These are phyloP conservation scores for Xylaria scruposa DNA, from an alignment of 495 filamentous ascomycete species.

Conservation along the genomic window DNA sequence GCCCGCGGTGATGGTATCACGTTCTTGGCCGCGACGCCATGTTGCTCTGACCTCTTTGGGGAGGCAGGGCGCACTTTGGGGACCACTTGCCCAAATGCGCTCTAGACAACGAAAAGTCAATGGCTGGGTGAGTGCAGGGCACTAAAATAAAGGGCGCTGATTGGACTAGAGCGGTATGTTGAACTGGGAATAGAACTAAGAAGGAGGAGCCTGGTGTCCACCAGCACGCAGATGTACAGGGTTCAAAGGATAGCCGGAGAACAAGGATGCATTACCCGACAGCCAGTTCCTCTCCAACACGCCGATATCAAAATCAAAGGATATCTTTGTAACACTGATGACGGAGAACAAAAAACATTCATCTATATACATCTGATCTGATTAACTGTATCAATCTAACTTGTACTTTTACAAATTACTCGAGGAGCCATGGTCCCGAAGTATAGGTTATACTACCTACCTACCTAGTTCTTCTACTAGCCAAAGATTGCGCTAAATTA, in stretches of 20 bases:
- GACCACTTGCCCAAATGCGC: neutral
- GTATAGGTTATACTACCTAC: no score
- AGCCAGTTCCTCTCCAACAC: conserved; percentile 6
- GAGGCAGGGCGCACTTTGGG: conserved; percentile 15
- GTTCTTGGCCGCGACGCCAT: conserved; percentile 14
- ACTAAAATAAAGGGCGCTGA: neutral
- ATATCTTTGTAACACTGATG: neutral
- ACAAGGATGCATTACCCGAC: conserved; percentile 16
- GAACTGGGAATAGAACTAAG: neutral
- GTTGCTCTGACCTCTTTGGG: conserved; percentile 21
- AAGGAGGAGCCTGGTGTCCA: conserved; percentile 11
- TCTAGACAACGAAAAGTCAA: conserved; percentile 7
- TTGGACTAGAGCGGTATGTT: conserved; percentile 2
- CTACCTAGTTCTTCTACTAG: neutral
- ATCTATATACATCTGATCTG: neutral
- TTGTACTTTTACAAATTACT: neutral
- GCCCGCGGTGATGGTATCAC: conserved; percentile 12
- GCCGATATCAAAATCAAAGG: neutral
- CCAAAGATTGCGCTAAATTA: neutral
- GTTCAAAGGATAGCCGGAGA: conserved; percentile 1
- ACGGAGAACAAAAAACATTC: neutral
- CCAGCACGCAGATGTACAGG: neutral
- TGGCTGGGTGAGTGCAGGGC: conserved; percentile 20
- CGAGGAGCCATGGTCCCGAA: neutral
- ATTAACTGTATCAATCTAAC: neutral